phyloP scores from a whole-genome alignment of 352 stramenopile species.

The Blastocystis sp. region DNA sequence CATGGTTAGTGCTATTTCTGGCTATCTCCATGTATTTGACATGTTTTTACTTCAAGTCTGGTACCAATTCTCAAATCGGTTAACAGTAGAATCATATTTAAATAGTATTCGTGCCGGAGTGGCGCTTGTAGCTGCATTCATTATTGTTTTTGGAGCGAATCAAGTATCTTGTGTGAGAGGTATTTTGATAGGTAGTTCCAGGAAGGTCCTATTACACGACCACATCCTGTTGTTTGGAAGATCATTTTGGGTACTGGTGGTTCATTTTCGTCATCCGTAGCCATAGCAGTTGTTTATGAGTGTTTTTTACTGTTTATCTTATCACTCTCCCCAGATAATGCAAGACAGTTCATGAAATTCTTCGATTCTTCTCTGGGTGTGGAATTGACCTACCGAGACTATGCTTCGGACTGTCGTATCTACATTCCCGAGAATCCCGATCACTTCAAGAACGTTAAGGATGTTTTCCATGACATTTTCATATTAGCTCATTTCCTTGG shows the following conservation, averaged over 20 bases:
- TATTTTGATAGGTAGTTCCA: constrained; percentile 12
- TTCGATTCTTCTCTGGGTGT: constrained; percentile 75
- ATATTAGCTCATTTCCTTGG: constrained; percentile 81
- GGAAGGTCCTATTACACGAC: constrained; percentile 11
- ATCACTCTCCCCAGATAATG: constrained; percentile 72
- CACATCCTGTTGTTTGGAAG: constrained; percentile 59
- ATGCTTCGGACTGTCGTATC: constrained; percentile 75
- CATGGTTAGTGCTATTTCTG: constrained; percentile 60
- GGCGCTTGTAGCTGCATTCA: background rate
- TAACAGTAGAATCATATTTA: background rate
- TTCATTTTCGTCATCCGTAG: background rate
- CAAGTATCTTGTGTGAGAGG: background rate
- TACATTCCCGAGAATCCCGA: constrained; percentile 78
- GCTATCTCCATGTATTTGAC: constrained; percentile 7
- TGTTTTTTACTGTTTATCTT: constrained; percentile 59
- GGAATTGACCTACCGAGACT: constrained; percentile 74
- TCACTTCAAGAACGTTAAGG: constrained; percentile 73
- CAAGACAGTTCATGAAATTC: constrained; percentile 75
- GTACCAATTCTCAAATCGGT: background rate
- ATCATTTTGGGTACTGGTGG: constrained; percentile 1
- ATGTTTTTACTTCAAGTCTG: constrained; percentile 19
- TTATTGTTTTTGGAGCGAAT: constrained; percentile 56
- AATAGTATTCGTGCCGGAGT: constrained; percentile 48
- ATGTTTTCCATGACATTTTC: constrained; percentile 77
- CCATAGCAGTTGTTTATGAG: constrained; percentile 50